A percentile compares a stretch with the other conserved stretches of the same genome.
Conservation (phyloP, 2,329 filamentous ascomycete species). For the Penicillium hesseltinei region DNA sequence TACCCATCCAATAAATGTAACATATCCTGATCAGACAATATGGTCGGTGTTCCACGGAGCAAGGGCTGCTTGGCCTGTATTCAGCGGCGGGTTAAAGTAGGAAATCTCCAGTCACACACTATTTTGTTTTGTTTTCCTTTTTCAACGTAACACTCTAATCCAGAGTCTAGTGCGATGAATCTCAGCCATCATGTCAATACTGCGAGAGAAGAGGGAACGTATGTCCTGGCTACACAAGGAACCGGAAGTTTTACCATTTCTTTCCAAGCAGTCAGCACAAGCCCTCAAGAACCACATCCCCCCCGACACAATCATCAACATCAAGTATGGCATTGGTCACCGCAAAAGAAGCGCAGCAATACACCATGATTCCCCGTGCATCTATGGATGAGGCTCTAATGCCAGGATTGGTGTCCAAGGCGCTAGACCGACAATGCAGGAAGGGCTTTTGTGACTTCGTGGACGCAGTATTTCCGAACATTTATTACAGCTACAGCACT, state of each 20-base stretch:
- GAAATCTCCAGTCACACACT: neutral
- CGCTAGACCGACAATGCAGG: conserved; percentile 14
- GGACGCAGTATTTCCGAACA: conserved; percentile 14
- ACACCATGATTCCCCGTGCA: neutral
- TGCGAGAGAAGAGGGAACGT: conserved; percentile 13
- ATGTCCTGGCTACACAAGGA: conserved; percentile 22
- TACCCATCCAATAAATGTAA: neutral
- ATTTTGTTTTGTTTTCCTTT: neutral
- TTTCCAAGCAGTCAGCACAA: neutral
- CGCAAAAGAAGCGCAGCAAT: neutral
- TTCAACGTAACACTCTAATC: neutral
- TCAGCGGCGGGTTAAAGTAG: conserved; percentile 25
- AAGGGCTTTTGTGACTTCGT: conserved; percentile 20
- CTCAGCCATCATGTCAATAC: conserved; percentile 20
- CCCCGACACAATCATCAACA: neutral
- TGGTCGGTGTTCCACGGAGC: conserved; percentile 25
- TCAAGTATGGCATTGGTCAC: neutral
- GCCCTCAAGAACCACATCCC: neutral
- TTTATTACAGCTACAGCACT: conserved; percentile 15
- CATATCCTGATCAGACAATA: neutral
- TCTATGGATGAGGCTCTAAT: conserved; percentile 13
- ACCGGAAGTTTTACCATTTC: conserved; percentile 19
- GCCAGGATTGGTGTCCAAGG: conserved; percentile 11
- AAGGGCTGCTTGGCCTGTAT: conserved; percentile 25
- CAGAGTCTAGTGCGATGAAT: conserved; percentile 21